Evolutionary conservation across 345 rosid genomes (phyloP), one percentile per base, ranked within the genome.

Genomic region (Boechera stricta): DNA sequence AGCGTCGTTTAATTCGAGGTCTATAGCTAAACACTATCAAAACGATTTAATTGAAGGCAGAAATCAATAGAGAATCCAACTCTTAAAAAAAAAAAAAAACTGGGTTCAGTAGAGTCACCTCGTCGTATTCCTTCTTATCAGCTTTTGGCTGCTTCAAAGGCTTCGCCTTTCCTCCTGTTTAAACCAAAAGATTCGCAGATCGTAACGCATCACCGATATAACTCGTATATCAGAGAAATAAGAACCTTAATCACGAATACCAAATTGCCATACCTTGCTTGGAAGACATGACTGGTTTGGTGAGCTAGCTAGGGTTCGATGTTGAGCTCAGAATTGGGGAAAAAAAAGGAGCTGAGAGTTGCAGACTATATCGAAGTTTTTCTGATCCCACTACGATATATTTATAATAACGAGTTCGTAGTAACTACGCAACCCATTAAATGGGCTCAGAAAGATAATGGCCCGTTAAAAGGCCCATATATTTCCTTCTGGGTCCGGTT

Each of bases 111-210:
- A 39, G 65, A 70, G 8, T 29, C 82, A 91, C 97, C 91, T 91
- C 96, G 57, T 90, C 96, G 74, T 88, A 90, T 0, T 47, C 94
- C 64, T 49, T 49, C 55, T 49, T 49, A 49, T 49, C 55, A 39
- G 75, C 51, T 78, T 89, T 91, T 32, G 97, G 88, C 55, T 81
- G 86, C 91, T 91, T 91, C 97, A 91, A 84, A 73, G 97, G 97
- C 81, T 91, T 91, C 36, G 90, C 87, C 75, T 91, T 91, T 77
- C 97, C 97, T 79, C 92, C 92, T 88, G n/a, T 41, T 53, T 10
- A 41, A 51, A 8, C 11, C 11, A 49, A 54, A 61, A 47, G 4
- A 60, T 60, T 24, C 44, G 51, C 75, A 52, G 64, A 69, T 76
- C 36, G 47, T 16, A 59, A 53, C 12, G 7, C 54, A 64, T 42